A percentile compares a stretch with the other conserved stretches of the same genome.
These are phyloP conservation scores for Xylariaceae sp. DNA, from an alignment of 2,329 filamentous ascomycete genomes.

Conservation along the genomic window DNA sequence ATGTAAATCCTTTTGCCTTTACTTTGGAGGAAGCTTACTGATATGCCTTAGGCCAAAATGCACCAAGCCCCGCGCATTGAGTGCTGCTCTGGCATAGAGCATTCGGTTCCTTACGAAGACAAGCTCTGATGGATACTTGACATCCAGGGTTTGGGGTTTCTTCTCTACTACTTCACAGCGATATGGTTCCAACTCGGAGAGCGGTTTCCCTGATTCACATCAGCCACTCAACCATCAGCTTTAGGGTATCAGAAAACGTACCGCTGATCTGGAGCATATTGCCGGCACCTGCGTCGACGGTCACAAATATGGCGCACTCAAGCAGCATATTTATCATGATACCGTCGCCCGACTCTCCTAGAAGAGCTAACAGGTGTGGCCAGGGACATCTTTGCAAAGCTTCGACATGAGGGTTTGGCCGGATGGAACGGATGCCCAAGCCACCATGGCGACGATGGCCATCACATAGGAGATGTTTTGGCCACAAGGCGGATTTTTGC, in stretches of 20 bases:
- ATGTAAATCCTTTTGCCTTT: not conserved
- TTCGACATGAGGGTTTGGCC: slow-evolving; percentile 63
- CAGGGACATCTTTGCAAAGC: slow-evolving; percentile 64
- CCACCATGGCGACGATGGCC: slow-evolving; percentile 56
- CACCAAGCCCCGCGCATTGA: slow-evolving; percentile 61
- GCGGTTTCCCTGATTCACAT: slow-evolving; percentile 35
- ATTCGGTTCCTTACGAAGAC: slow-evolving; percentile 74
- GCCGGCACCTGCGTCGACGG: slow-evolving; percentile 49
- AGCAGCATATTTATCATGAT: slow-evolving; percentile 73
- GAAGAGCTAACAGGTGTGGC: slow-evolving; percentile 63
- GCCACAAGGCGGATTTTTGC: slow-evolving; percentile 40
- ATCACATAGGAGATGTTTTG: slow-evolving; percentile 74
- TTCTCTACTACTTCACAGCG: slow-evolving; percentile 2
- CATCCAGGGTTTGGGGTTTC: slow-evolving; percentile 4
- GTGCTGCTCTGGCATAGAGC: slow-evolving; percentile 69
- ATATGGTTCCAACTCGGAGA: slow-evolving; percentile 37
- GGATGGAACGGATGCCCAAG: slow-evolving; percentile 51
- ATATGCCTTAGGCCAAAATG: slow-evolving; percentile 72
- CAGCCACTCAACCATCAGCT: slow-evolving; percentile 4
- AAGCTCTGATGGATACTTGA: slow-evolving; percentile 49
- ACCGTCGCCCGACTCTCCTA: slow-evolving; percentile 67
- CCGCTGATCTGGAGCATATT: slow-evolving; percentile 79
- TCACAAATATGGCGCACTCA: slow-evolving; percentile 67
- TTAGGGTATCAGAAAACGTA: slow-evolving; percentile 26
- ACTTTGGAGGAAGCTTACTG: slow-evolving; percentile 54